Base-by-base conservation (phyloP, 2,329 filamentous ascomycete genomes). In the Tolypocladium nubicola region DNA sequence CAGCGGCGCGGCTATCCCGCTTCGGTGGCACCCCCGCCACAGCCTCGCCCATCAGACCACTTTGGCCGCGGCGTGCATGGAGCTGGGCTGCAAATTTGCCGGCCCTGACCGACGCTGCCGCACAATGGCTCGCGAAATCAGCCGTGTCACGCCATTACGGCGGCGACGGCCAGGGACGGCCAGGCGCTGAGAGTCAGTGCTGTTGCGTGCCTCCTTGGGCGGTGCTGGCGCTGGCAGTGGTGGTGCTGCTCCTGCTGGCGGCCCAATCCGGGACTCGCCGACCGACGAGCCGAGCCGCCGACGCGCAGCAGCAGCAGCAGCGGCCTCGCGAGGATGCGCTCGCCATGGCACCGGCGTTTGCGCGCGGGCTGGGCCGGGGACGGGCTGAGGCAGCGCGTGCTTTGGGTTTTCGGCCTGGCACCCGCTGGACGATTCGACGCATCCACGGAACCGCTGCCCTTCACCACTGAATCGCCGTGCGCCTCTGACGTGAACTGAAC, bases 11-110 rank as follows among this genome's bases (percentile, higher is more conserved):
- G 49, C 39, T 14, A 4, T 38, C 8, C 37, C 57, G 37, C 50
- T 30, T 50, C 37, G 49, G 52, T 7, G 35, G 13, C 26, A 9
- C 7, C 33, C 33, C 38, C 39, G n/a, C 65, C 61, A 58, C 64
- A 72, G 70, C 70, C 70, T 72, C 61, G 70, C 58, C 56, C 63
- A 72, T 72, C 70, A 71, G 72, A 72, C 70, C 70, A 72, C 71
- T 64, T 69, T 62, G 61, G 33, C 54, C 60, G 56, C 54, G 57
- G 47, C 19, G 33, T 60, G 58, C 60, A 59, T 61, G 61, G 57
- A 52, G 57, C 40, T 58, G 49, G 52, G 41, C 38, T 55, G 56
- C 35, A 47, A 55, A 47, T 56, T 59, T 59, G 55, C 54, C 54
- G 53, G 40, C 52, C 55, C 52, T 43, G 43, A 37, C 38, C 45